A percentile compares a stretch with the other conserved stretches of the same genome.
These are phyloP conservation scores for Hagleromyces aurorensis DNA, from an alignment of 805 yeast genomes.

Conservation along the genomic window DNA sequence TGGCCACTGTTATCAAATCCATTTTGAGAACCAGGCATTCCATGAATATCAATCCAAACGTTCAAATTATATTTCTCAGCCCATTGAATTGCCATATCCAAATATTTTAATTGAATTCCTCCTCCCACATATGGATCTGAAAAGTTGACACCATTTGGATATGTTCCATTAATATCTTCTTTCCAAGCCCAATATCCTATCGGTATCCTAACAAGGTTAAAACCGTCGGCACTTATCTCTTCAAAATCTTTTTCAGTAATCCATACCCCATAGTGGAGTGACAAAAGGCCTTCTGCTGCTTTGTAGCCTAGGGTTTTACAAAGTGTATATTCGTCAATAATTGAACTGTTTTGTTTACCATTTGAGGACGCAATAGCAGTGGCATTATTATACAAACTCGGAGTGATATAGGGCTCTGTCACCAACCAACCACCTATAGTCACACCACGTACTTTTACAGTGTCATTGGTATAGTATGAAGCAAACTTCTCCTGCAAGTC, in stretches of 20 bases:
- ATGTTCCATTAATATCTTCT: constrained; percentile 21
- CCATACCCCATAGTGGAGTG: constrained; percentile 50
- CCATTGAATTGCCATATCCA: constrained; percentile 64
- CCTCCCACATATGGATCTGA: constrained; percentile 61
- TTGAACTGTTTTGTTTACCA: constrained; percentile 29
- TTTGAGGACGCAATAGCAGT: constrained; percentile 14
- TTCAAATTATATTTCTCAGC: constrained; percentile 49
- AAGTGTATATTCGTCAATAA: constrained; percentile 53
- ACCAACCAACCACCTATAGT: constrained; percentile 69
- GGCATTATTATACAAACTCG: constrained; percentile 45
- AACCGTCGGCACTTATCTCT: constrained; percentile 43
- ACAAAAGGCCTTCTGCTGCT: constrained; percentile 36
- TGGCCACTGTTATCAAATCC: constrained; percentile 80
- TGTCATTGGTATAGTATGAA: constrained; percentile 3
- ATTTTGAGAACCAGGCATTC: constrained; percentile 79
- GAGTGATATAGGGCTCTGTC: constrained; percentile 63
- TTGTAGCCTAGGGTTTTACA: constrained; percentile 42
- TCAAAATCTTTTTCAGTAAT: constrained; percentile 51
- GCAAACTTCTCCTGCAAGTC: constrained; percentile 4
- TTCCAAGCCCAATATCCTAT: constrained; percentile 78
- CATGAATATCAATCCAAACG: constrained; percentile 72
- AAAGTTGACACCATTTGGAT: constrained; percentile 17
- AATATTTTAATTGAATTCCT: constrained; percentile 45
- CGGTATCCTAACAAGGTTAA: constrained; percentile 68
- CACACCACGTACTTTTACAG: constrained; percentile 33